A percentile compares a stretch with the other conserved stretches of the same genome.
Conservation (phyloP, 495 filamentous ascomycete species). For the Daldinia concentrica region DNA sequence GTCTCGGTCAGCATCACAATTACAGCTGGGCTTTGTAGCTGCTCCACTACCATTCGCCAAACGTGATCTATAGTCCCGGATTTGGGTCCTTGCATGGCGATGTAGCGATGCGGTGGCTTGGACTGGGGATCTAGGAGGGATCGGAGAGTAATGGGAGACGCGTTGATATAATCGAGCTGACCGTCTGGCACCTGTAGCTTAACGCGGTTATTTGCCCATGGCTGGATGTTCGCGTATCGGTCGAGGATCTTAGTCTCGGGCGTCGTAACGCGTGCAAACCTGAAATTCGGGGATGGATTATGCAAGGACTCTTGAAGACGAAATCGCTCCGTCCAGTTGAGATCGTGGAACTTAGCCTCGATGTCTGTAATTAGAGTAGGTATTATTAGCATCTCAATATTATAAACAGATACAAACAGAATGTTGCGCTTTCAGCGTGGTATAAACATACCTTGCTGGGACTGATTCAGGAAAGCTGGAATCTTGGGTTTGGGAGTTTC, state of each 20-base stretch:
- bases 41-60: conserved; percentile 96
- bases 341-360: conserved; percentile 65
- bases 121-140: conserved; percentile 65
- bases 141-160: conserved; percentile 80
- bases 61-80: conserved; percentile 74
- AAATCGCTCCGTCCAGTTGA: conserved; percentile 69
- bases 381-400: conserved; percentile 22
- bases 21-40: conserved; percentile 79
- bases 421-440: not conserved
- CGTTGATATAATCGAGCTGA: conserved; percentile 93
- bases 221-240: conserved; percentile 85
- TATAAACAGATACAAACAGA: not conserved
- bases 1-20: conserved; percentile 97
- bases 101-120: conserved; percentile 56
- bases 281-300: conserved; percentile 58
- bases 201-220: conserved; percentile 86
- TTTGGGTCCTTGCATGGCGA: conserved; percentile 83
- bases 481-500: conserved; percentile 45
- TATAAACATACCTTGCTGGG: conserved; percentile 43
- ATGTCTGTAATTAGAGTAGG: conserved; percentile 51
- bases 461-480: conserved; percentile 56
- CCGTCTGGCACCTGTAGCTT: conserved; percentile 83
- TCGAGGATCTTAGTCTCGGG: conserved; percentile 68
- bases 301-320: conserved; percentile 58
- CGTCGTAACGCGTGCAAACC: conserved; percentile 62